Evolutionary conservation across 768 basidiomycete species (phyloP), one percentile per base, ranked within the genome.

Genomic region (Russula vinacea): DNA sequence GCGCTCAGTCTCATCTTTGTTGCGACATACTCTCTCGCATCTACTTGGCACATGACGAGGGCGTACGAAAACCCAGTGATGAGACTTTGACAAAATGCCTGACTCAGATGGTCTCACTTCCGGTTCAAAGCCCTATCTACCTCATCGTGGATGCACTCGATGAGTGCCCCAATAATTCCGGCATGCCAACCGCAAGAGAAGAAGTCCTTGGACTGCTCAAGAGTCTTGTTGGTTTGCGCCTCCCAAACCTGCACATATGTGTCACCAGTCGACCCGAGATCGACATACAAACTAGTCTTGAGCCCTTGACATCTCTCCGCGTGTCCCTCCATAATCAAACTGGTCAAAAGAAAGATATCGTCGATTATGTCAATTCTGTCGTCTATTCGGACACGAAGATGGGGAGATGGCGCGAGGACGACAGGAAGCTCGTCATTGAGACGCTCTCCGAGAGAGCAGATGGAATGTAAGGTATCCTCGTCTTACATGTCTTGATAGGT

Each of bases 351-450:
- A 26, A 54, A 13, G 63, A 54, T 24, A 49, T 64, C 10, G 8
- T 37, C 5, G n/a, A 49, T 16, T 64, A 64, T 2, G 16, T 64
- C 51, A n/a, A 4, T 3, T 52, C 51, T 0, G 63, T 47, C 0
- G 52, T 65, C 8, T 26, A 17, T 16, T 55, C 60, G 37, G 64
- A 65, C 14, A 2, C 10, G 3, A 49, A 22, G 11, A 61, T 62
- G 59, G 37, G 17, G 49, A 62, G 52, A 50, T 65, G 64, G 64
- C 51, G 47, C 5, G 60, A 54, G 3, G 64, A 65, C 16, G 59
- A 61, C 9, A 62, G 10, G 29, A 19, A 42, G 0, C 4, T 61
- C 5, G 53, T 61, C 16, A 47, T 65, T 0, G 19, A 65, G 5
- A n/a, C 10, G 2, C 63, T 64, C 22, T 40, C 58, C 1, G 33